Base-by-base conservation (phyloP, 2,329 filamentous ascomycete genomes). In the Penicillium oxalicum region DNA sequence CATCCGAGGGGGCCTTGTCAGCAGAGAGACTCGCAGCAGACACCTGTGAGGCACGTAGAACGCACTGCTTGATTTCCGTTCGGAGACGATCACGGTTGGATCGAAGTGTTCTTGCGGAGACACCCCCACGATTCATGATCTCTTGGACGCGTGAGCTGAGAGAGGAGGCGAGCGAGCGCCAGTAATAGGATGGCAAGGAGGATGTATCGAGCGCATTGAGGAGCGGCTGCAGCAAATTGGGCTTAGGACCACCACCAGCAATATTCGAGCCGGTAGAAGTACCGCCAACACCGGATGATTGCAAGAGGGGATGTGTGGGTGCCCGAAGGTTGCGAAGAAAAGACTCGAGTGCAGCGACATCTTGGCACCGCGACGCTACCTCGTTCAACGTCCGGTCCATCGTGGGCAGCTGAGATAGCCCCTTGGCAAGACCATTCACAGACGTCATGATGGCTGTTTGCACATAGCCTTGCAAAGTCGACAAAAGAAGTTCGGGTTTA, bases 101-200 rank as follows among this genome's bases (percentile, higher is more conserved):
- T 59, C 81, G 81, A 54, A 98, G 73, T 4, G 88, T 91, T 49
- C 93, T 79, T 4, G 88, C 89, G 27, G 87, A 86, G 0, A 91
- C 86, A 0, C 93, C 91, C 2, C 91, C 91, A 49, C 88, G 81
- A 52, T 79, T 82, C 49, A 95, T 70, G 39, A 97, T 88, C 56
- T 97, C 91, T 66, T 90, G 85, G 0, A 95, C 89, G 24, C 88
- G 80, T 0, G 83, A 75, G 3, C 86, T 81, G 50, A 97, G 76
- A 48, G 82, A 84, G 0, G 86, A 82, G 0, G 93, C 93, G 61
- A 97, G 79, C 7, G 86, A 87, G 45, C 93, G 80, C 90, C 93
- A 98, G 72, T 95, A 98, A 67, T 91, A 95, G 0, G 87, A 91
- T 1, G 89, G 83, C 12, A 98, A 74, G 2, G 88, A 93, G 0